phyloP scores from a whole-genome alignment of 345 rosid species.

The Ceriops tagal region DNA sequence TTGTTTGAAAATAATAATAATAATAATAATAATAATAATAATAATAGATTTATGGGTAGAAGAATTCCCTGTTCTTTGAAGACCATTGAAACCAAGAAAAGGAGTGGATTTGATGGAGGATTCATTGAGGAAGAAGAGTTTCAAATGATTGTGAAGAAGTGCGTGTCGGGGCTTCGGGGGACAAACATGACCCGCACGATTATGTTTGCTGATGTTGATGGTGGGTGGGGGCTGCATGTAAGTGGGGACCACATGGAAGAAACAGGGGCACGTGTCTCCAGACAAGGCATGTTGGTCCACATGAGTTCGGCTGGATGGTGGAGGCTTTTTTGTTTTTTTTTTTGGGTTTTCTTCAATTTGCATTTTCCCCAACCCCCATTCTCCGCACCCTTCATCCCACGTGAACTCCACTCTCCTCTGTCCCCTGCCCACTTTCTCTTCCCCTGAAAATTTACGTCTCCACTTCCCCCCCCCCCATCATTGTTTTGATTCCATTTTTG shows the following conservation, averaged over 20 bases:
- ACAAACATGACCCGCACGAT: constrained; percentile 43
- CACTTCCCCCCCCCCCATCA: too few species aligned
- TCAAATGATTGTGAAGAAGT: constrained; percentile 49
- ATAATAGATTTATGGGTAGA: too few species aligned
- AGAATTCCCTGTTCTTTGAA: too few species aligned
- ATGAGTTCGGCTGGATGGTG: constrained; percentile 29
- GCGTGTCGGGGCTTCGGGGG: constrained; percentile 41
- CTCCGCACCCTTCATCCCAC: constrained; percentile 37
- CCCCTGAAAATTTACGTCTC: too few species aligned
- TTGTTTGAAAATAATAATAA: too few species aligned
- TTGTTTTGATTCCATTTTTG: too few species aligned
- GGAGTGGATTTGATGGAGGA: not conserved
- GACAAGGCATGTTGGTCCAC: constrained; percentile 60
- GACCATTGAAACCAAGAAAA: not conserved
- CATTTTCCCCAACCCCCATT: constrained; percentile 22
- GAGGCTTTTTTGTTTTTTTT: not conserved
- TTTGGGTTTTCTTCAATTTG: too few species aligned
- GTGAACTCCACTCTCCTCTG: constrained; percentile 50
- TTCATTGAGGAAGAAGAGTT: not conserved
- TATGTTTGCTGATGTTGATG: constrained; percentile 8
- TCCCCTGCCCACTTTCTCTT: constrained; percentile 5
- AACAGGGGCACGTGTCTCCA: constrained; percentile 45
- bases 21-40: too few species aligned
- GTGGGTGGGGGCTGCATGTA: constrained; percentile 25
- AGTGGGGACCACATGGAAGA: constrained; percentile 9